phyloP scores from a whole-genome alignment of 495 filamentous ascomycete species.

The Penicillium argentinense region DNA sequence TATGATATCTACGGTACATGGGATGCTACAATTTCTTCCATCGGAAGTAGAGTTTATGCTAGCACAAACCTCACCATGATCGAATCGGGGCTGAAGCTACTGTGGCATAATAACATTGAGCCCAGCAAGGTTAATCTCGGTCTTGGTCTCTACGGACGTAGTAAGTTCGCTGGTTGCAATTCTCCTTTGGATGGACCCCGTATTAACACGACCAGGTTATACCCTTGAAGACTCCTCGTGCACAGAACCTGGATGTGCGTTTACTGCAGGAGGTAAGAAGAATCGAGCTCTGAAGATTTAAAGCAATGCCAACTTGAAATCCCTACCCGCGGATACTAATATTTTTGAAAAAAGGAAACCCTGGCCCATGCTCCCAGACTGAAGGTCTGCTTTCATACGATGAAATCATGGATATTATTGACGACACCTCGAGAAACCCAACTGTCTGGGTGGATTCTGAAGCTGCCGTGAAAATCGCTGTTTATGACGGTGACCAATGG shows the following conservation, averaged over 20 bases:
- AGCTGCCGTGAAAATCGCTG: not conserved
- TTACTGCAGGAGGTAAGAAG: not conserved
- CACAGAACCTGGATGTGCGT: not conserved
- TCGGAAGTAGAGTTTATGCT: too few relatives aligned
- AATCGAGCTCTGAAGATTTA: not conserved
- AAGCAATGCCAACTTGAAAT: too few relatives aligned
- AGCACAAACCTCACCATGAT: too few relatives aligned
- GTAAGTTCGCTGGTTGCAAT: too few relatives aligned
- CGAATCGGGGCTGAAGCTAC: too few relatives aligned
- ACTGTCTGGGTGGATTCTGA: not conserved
- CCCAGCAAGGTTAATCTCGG: not conserved
- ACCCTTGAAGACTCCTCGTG: not conserved
- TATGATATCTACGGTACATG: slow-evolving; percentile 43
- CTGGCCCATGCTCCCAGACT: not conserved
- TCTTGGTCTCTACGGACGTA: too few relatives aligned
- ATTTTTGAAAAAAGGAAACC: too few relatives aligned
- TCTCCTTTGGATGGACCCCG: too few relatives aligned
- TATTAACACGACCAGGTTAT: too few relatives aligned
- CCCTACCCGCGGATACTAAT: too few relatives aligned
- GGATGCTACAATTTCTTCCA: too few relatives aligned
- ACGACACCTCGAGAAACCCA: not conserved
- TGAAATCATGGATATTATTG: not conserved
- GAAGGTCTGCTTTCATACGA: not conserved
- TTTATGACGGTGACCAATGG: not conserved
- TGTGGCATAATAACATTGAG: too few relatives aligned